Conservation (phyloP, 768 basidiomycete species). For the Pulveroboletus sp. region DNA sequence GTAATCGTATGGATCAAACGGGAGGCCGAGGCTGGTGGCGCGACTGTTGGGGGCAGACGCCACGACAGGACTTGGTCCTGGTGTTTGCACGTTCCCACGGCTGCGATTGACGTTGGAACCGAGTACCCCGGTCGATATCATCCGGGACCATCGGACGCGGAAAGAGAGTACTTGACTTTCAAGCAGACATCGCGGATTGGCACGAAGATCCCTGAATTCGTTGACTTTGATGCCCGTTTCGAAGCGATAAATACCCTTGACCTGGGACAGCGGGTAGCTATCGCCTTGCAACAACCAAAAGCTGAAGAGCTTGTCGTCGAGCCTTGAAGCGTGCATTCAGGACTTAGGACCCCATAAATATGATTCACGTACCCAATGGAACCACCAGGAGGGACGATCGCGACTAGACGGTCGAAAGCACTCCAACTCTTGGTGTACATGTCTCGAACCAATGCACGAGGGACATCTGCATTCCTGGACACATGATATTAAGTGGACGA, state of each 20-base stretch:
- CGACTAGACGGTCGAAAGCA: constrained; percentile 84
- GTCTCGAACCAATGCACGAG: constrained; percentile 79
- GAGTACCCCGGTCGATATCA: constrained; percentile 66
- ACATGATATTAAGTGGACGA: constrained; percentile 1
- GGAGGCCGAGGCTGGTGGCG: constrained; percentile 51
- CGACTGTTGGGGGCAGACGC: constrained; percentile 20
- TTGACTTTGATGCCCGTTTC: constrained; percentile 86
- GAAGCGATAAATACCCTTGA: constrained; percentile 85
- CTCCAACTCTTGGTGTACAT: constrained; percentile 95
- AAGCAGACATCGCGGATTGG: constrained; percentile 83
- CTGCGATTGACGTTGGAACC: constrained; percentile 38
- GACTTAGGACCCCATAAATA: constrained; percentile 4
- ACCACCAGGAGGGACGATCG: constrained; percentile 87
- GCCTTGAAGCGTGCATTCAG: constrained; percentile 40
- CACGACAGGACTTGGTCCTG: constrained; percentile 24
- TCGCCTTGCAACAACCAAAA: constrained; percentile 87
- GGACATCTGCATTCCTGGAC: constrained; percentile 76
- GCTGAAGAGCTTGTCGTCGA: constrained; percentile 88
- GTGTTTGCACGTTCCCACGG: constrained; percentile 32
- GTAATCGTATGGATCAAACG: constrained; percentile 80
- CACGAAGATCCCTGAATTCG: constrained; percentile 85
- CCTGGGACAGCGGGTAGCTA: constrained; percentile 68
- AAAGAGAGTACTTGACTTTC: constrained; percentile 81
- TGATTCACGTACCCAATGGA: constrained; percentile 68
- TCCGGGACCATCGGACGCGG: constrained; percentile 77